Evolutionary conservation across 148 eudicot species (phyloP), one percentile per base, ranked within the genome.

Genomic region (Fagopyrum tataricum): DNA sequence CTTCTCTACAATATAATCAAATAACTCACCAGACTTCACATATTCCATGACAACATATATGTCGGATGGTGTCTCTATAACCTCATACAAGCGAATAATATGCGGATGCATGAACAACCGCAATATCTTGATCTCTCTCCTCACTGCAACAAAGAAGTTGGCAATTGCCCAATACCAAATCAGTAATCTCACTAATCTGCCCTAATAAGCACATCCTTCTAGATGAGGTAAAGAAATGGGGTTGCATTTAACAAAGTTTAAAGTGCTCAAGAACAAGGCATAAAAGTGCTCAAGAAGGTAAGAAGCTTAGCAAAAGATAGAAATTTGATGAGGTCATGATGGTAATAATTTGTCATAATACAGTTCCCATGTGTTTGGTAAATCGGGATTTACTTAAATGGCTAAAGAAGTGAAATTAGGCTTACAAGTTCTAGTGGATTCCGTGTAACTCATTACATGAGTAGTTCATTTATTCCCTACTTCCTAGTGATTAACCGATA

Each of bases 71-170:
- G 98, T 94, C 91, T 94, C 98, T 74, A 94, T 87, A 56, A 94
- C 98, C 81, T 94, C 98, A 80, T 94, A 94, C 6, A 94, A 93
- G 41, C 98, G 90, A 42, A 91, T 94, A 26, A 94, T 91, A 74
- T 94, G 98, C 18, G 98, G 98, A 81, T 94, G 98, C 96, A 94
- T 91, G 83, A 94, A 94, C 84, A 94, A 76, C 76, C 97, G 87
- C 86, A 91, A 78, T 72, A 94, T 94, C 77, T 91, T 91, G 77
- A 94, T 94, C 82, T 94, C 98, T 79, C 98, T 84, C 73, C 91
- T 81, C 55, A 94, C 98, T 94, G 80, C 82, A 82, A 71, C 81
- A 79, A 47, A 20, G 48, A 52, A 75, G 37, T 6, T 15, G 71
- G 26, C 64, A 71, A 10, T 24, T 18, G 40, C 52, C 6, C 26